Conservation (phyloP, 805 yeast species). For the Kodamaea leandrae region DNA sequence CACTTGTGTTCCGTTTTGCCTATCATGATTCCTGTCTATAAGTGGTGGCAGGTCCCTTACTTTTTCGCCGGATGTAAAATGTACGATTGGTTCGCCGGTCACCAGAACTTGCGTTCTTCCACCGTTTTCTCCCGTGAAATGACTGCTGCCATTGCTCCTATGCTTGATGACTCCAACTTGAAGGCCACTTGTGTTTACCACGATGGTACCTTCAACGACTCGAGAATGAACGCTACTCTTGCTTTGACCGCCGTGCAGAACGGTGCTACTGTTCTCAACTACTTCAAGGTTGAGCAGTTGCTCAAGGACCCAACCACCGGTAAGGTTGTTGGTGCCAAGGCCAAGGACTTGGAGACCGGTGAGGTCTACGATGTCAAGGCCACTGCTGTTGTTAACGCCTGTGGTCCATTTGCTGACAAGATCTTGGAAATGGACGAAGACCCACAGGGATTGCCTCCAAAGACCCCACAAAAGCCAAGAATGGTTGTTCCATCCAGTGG, state of each 20-base stretch:
- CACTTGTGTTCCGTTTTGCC: conserved; percentile 85
- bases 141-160: conserved; percentile 77
- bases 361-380: conserved; percentile 60
- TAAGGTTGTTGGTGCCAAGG: conserved; percentile 72
- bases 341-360: conserved; percentile 68
- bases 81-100: conserved; percentile 92
- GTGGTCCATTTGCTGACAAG: conserved; percentile 89
- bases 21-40: conserved; percentile 93
- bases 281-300: conserved; percentile 75
- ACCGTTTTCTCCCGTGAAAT: conserved; percentile 66
- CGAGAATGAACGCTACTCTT: conserved; percentile 83
- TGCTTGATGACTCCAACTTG: conserved; percentile 72
- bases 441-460: conserved; percentile 62
- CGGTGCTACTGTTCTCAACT: conserved; percentile 89
- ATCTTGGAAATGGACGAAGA: conserved; percentile 83
- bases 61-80: conserved; percentile 86
- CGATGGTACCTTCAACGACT: conserved; percentile 91
- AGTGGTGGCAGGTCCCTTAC: conserved; percentile 94
- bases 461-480: conserved; percentile 49
- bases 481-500: conserved; percentile 96
- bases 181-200: conserved; percentile 93
- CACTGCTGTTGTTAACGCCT: conserved; percentile 81
- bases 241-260: conserved; percentile 82
- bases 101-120: conserved; percentile 76
- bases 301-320: conserved; percentile 55